Conservation (phyloP, 495 filamentous ascomycete genomes). For the Neurospora terricola region DNA sequence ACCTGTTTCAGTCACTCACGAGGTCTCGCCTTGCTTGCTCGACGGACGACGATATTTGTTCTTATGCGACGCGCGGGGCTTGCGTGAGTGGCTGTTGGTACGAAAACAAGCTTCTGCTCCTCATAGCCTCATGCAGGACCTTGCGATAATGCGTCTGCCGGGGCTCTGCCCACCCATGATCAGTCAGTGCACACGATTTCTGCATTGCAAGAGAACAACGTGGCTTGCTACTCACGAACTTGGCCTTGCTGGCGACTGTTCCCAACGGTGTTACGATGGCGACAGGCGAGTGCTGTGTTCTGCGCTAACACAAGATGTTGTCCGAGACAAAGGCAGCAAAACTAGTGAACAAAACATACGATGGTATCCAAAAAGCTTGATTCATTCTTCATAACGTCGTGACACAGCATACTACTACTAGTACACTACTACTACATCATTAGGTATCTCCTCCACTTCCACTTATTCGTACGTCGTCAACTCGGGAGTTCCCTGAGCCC, state of each 20-base stretch:
- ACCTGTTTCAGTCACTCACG: background rate
- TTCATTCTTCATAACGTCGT: background rate
- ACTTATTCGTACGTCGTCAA: conserved; percentile 32
- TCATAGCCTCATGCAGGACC: background rate
- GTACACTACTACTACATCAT: background rate
- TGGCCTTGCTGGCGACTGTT: background rate
- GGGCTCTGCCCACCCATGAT: background rate
- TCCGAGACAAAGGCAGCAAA: background rate
- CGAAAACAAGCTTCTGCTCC: background rate
- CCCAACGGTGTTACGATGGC: background rate
- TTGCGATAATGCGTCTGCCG: background rate
- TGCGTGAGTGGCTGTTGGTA: background rate
- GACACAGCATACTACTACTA: background rate
- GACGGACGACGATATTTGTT: background rate
- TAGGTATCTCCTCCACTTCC: background rate
- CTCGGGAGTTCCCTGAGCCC: conserved; percentile 41
- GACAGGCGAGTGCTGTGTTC: background rate
- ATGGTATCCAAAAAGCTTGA: background rate
- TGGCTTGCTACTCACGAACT: background rate
- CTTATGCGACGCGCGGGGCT: background rate
- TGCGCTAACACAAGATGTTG: background rate
- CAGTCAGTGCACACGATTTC: background rate
- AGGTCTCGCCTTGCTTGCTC: background rate
- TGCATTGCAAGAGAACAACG: background rate
- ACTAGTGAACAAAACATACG: background rate